Evolutionary conservation across 441 rosid genomes (phyloP), one percentile per base, ranked within the genome.

Genomic region (Pelargonium myrrhifolium): DNA sequence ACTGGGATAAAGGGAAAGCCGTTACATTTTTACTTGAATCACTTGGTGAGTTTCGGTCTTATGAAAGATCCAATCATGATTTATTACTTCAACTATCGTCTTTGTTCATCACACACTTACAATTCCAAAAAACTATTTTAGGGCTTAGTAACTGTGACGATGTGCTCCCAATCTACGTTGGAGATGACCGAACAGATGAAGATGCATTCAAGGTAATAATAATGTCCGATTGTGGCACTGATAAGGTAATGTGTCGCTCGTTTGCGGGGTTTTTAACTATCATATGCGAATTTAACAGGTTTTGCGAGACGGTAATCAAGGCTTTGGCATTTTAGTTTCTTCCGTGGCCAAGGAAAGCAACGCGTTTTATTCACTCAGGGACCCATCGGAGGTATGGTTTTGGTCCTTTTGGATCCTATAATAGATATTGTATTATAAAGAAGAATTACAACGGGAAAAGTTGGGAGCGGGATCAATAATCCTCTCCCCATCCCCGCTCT

Each of bases 1-100:
- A 92, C 74, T 92, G 99, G 99, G 94, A 94, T 77, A 94, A 94
- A 83, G 99, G 99, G 69, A 89, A 89, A 79, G 98, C 99, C 67
- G 87, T 94, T 7, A 82, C 81, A 35, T 92, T 92, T 82, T 83
- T 94, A 56, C 99, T 92, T 12, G 90, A 94, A 82, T 89, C 99
- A 69, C 92, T 92, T 7, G 99, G 99, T 89, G 66, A 71, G 78
- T 4, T 65, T 40, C 22, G n/a, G 22, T 18, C 62, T 65, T 28
- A 21, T 20, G 0, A 20, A 18, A 55, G 24, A 1, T 55, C 2
- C 51, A 45, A 47, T 7, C 22, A 15, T 26, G 18, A 40, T 24
- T 26, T 24, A 28, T 4, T 53, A 6, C 58, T 26, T 17, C 14
- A 7, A 31, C 20, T 40, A 42, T 55, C 15, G n/a, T 20, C 58